phyloP scores from a whole-genome alignment of 345 rosid species.

The Salix udensis region DNA sequence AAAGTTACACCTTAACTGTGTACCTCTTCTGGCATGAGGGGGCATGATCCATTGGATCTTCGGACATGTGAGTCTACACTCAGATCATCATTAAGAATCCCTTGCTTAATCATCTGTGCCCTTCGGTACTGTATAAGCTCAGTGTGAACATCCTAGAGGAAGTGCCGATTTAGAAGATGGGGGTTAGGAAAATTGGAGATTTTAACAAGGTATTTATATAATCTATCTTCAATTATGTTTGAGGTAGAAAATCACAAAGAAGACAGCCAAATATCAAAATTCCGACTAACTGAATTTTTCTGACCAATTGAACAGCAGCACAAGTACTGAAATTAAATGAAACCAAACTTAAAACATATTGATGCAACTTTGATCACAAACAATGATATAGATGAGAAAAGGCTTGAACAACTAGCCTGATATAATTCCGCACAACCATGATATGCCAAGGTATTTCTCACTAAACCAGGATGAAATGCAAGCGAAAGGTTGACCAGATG shows the following conservation, averaged over 20 bases:
- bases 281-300: neutral
- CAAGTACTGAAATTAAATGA: neutral
- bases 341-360: neutral
- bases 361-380: neutral
- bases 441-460: slow-evolving; percentile 79
- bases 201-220: slow-evolving; percentile 7
- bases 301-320: neutral
- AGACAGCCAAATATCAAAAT: neutral
- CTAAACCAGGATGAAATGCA: slow-evolving; percentile 85
- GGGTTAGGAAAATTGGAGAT: slow-evolving; percentile 26
- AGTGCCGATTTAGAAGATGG: slow-evolving; percentile 20
- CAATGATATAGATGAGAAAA: slow-evolving; percentile 18
- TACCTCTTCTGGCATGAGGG: slow-evolving; percentile 99
- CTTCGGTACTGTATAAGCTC: slow-evolving; percentile 91
- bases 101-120: slow-evolving; percentile 83
- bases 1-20: slow-evolving; percentile 8
- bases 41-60: slow-evolving; percentile 84
- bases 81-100: slow-evolving; percentile 55
- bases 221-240: neutral
- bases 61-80: slow-evolving; percentile 59
- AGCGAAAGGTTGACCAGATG: slow-evolving; percentile 75
- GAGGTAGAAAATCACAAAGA: neutral
- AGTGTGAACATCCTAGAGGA: slow-evolving; percentile 78
- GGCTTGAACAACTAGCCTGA: slow-evolving; percentile 51
- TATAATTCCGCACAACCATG: slow-evolving; percentile 99